Evolutionary conservation across 768 basidiomycete genomes (phyloP).

Genomic region (Guyanaporus albipodus): DNA sequence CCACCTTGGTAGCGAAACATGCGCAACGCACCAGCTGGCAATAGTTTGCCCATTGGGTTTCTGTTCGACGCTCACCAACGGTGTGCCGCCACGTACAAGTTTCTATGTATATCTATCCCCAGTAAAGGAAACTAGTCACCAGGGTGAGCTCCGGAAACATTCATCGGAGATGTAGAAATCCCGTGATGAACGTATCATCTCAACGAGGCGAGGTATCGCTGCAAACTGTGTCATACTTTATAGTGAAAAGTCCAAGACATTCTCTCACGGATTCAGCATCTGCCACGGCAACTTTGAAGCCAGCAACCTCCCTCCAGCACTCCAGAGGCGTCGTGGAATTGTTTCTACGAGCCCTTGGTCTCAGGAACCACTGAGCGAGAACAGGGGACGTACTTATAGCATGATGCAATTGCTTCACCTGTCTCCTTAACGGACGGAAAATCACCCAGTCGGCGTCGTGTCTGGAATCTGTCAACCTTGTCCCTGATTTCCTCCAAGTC

Average conservation of each 20-base stretch:
- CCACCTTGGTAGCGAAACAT: too few relatives aligned
- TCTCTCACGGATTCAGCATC: constrained; percentile 61
- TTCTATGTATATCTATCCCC: constrained; percentile 2
- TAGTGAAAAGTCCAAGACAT: constrained; percentile 4
- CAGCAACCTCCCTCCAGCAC: constrained; percentile 69
- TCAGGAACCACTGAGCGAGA: not conserved
- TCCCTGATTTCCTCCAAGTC: constrained; percentile 72
- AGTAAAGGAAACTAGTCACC: not conserved
- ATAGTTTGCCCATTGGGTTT: not conserved
- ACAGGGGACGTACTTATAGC: constrained; percentile 54
- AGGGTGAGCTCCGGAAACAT: not conserved
- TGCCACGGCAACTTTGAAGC: constrained; percentile 67
- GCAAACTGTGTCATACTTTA: constrained; percentile 9
- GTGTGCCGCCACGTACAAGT: not conserved
- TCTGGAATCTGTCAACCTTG: constrained; percentile 70
- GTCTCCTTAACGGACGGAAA: constrained; percentile 54
- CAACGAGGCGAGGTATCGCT: constrained; percentile 65
- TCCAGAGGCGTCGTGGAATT: constrained; percentile 56
- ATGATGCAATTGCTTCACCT: constrained; percentile 61
- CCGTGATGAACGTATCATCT: constrained; percentile 30
- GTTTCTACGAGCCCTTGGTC: constrained; percentile 20
- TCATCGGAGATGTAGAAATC: not conserved
- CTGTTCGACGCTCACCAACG: not conserved
- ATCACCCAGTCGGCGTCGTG: constrained; percentile 49
- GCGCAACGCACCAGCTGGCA: too few relatives aligned